These are phyloP conservation scores for Lolium perenne DNA, from an alignment of 176 grass and related monocot genomes.

Conservation along the genomic window DNA sequence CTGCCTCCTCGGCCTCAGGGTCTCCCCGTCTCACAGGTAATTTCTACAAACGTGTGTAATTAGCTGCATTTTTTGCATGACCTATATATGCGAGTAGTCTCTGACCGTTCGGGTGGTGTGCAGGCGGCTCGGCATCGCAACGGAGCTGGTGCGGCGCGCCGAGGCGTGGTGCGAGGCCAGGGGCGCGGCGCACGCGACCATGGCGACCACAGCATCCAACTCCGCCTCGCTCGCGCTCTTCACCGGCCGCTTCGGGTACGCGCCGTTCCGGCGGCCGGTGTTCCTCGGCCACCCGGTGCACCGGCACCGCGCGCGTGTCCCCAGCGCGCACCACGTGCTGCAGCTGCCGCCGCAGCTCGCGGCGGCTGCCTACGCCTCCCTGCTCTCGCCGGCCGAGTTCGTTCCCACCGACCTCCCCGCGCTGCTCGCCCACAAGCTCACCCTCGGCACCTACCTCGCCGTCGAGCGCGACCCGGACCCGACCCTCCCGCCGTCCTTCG, in stretches of 20 bases:
- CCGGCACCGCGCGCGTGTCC: slow-evolving; percentile 48
- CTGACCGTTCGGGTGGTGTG: not conserved
- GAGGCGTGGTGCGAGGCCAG: slow-evolving; percentile 61
- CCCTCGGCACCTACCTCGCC: slow-evolving; percentile 72
- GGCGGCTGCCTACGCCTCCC: slow-evolving; percentile 48
- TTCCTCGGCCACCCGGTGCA: slow-evolving; percentile 80
- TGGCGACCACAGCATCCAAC: slow-evolving; percentile 75
- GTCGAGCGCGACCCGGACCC: slow-evolving; percentile 39
- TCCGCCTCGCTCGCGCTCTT: slow-evolving; percentile 76
- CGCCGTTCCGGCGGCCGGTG: slow-evolving; percentile 65
- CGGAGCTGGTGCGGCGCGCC: slow-evolving; percentile 55
- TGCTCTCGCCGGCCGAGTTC: slow-evolving; percentile 63
- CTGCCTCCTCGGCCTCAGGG: slow-evolving; percentile 77
- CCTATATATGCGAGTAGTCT: not conserved
- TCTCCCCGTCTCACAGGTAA: slow-evolving; percentile 76
- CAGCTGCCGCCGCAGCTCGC: slow-evolving; percentile 57
- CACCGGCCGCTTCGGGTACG: slow-evolving; percentile 61
- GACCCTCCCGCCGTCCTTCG: slow-evolving; percentile 50
- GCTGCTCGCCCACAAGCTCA: slow-evolving; percentile 71
- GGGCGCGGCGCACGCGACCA: slow-evolving; percentile 67
- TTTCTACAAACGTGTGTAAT: not conserved
- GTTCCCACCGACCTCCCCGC: slow-evolving; percentile 66
- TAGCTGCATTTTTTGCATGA: slow-evolving; percentile 5
- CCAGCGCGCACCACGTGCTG: slow-evolving; percentile 51
- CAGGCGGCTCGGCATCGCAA: slow-evolving; percentile 74